Percentiles rank a stretch among this genome's conserved stretches.
phyloP scores from a whole-genome alignment of 2,329 filamentous ascomycete genomes.

The Cladosporium sp. region DNA sequence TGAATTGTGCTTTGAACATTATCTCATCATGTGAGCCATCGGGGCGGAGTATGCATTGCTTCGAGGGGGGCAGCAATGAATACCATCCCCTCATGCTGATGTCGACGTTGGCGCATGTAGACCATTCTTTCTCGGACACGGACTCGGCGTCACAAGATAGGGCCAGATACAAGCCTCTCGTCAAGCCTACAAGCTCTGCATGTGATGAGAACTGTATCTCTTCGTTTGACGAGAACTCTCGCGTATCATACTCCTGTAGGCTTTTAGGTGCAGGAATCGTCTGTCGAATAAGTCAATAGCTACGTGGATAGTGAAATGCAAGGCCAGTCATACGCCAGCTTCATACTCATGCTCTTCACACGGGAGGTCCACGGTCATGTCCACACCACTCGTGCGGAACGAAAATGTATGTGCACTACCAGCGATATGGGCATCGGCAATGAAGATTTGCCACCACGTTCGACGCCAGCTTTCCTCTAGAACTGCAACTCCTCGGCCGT shows the following conservation, averaged over 20 bases:
- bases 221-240: not conserved
- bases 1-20: conserved; percentile 3
- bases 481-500: not conserved
- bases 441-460: conserved; percentile 11
- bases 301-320: no score
- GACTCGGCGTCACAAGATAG: not conserved
- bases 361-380: conserved; percentile 5
- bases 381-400: not conserved
- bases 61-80: not conserved
- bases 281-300: not conserved
- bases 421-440: conserved; percentile 6
- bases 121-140: not conserved
- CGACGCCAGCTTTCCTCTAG: conserved; percentile 9
- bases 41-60: not conserved
- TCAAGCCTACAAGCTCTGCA: conserved; percentile 3
- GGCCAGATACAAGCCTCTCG: not conserved
- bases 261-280: conserved; percentile 2
- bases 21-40: not conserved
- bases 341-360: conserved; percentile 11
- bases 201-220: conserved; percentile 3
- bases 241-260: not conserved
- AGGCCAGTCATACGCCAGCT: conserved; percentile 1
- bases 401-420: conserved; percentile 1
- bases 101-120: not conserved
- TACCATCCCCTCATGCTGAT: not conserved